Evolutionary conservation across 192 early-diverging fungal species (phyloP), one percentile per base, ranked within the genome.

Genomic region (Cetraspora pellucida): DNA sequence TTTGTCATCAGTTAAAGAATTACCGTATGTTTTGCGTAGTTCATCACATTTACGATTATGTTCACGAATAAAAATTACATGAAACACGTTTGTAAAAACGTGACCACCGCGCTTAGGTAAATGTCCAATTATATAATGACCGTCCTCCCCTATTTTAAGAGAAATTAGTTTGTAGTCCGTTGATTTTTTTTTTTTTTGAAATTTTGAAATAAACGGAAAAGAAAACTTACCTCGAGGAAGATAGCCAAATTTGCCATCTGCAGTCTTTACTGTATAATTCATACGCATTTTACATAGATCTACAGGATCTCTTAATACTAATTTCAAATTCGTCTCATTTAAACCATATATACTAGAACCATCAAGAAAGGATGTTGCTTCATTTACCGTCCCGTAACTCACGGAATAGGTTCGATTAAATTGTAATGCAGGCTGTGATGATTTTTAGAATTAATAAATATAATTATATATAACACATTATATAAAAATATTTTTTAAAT

Each of bases 31-130:
- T n/a, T 7, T 3, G 3, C 13, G 25, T 37, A 71, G 52, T n/a
- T 54, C 23, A 54, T 55, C 47, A 71, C 69, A 71, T 54, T 28
- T 71, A 14, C 46, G 46, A 71, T 71, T 71, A 71, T 71, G 69
- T 54, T 71, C 69, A 7, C 69, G 30, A 27, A 65, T 44, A 45
- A 65, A n/a, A 9, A 65, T 43, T 21, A 19, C 16, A 13, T 44
- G 8, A n/a, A 65, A 44, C 10, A 37, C 10, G 43, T 65, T n/a
- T 3, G 37, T 21, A 21, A 65, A 65, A 21, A 65, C 17, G 43
- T 65, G 30, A 43, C 37, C 37, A 44, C 63, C 63, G n/a, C 10
- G 30, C 17, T 8, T 28, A 3, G 27, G 17, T 21, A 0, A 6
- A 21, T 44, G 0, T 31, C 30, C 63, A 65, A 65, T n/a, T n/a